A percentile compares a stretch with the other conserved stretches of the same genome.
Evolutionary conservation across 2,329 filamentous ascomycete genomes (phyloP).

Genomic region (Diaporthe batatas): DNA sequence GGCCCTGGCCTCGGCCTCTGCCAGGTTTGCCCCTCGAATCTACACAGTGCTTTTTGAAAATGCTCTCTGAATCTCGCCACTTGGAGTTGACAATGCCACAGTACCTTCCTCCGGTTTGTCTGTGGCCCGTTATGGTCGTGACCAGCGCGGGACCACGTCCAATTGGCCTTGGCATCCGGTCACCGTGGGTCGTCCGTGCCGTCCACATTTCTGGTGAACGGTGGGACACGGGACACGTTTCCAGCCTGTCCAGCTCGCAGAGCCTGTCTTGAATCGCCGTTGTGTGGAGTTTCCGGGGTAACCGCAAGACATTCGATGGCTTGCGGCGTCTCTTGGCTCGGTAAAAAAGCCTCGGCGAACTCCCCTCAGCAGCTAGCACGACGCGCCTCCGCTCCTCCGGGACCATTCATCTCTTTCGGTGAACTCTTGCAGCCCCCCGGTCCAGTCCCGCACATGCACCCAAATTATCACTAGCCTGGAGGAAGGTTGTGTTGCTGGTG

Average conservation of each 20-base stretch:
- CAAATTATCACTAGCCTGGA: conserved; percentile 39
- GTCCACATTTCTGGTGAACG: conserved; percentile 43
- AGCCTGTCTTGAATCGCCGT: conserved; percentile 34
- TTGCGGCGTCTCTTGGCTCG: conserved; percentile 41
- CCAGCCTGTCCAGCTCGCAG: conserved; percentile 36
- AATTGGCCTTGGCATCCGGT: conserved; percentile 41
- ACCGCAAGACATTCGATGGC: conserved; percentile 38
- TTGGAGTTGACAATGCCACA: not conserved
- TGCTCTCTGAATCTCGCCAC: not conserved
- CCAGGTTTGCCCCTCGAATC: not conserved
- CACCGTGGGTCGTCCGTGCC: conserved; percentile 23
- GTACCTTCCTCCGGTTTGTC: conserved; percentile 5
- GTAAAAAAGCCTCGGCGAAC: conserved; percentile 42
- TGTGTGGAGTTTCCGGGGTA: conserved; percentile 26
- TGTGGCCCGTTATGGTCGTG: conserved; percentile 40
- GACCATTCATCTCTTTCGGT: conserved; percentile 37
- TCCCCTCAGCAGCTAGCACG: conserved; percentile 37
- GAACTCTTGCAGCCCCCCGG: conserved; percentile 37
- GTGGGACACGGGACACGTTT: conserved; percentile 39
- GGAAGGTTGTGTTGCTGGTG: conserved; percentile 5
- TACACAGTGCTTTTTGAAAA: not conserved
- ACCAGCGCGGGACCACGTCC: conserved; percentile 41
- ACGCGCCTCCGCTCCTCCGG: conserved; percentile 39
- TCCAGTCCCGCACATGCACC: conserved; percentile 38
- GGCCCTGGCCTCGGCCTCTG: conserved; percentile 11